Evolutionary conservation across 495 filamentous ascomycete genomes (phyloP).

Genomic region (Aspergillus affinis): DNA sequence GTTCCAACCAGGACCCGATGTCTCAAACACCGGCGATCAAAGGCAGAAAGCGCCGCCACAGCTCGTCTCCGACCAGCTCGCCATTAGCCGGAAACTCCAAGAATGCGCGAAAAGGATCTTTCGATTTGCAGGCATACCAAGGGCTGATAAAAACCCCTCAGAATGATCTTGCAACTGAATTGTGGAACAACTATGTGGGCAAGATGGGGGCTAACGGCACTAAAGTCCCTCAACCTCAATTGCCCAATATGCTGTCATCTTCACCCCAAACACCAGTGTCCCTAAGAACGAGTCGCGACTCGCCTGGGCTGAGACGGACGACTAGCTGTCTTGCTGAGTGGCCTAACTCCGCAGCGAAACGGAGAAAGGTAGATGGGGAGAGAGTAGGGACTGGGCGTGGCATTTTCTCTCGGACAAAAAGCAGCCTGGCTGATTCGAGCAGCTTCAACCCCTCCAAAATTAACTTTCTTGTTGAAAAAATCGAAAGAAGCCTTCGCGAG

Average conservation of each 20-base stretch:
- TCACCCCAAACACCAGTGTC: constrained; percentile 62
- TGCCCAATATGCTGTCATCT: constrained; percentile 68
- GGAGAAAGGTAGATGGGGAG: constrained; percentile 37
- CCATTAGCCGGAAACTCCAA: constrained; percentile 54
- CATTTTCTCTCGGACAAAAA: constrained; percentile 51
- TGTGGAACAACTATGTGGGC: constrained; percentile 80
- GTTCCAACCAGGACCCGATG: constrained; percentile 39
- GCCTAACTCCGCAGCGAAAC: constrained; percentile 57
- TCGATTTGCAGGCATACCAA: constrained; percentile 53
- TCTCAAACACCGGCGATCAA: constrained; percentile 50
- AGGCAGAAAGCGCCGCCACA: constrained; percentile 71
- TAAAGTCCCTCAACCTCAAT: constrained; percentile 48
- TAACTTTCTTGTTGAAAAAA: constrained; percentile 62
- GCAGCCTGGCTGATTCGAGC: constrained; percentile 47
- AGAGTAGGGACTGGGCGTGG: constrained; percentile 34
- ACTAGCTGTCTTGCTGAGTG: constrained; percentile 71
- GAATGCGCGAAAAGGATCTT: constrained; percentile 39
- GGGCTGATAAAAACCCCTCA: constrained; percentile 69
- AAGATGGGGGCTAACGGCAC: constrained; percentile 41
- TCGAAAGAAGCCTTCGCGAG: constrained; percentile 60
- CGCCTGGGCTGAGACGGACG: constrained; percentile 60
- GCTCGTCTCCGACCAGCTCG: constrained; percentile 78
- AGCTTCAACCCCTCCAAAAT: constrained; percentile 59
- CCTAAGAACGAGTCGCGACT: constrained; percentile 42
- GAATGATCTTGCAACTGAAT: constrained; percentile 76